phyloP scores from a whole-genome alignment of 768 basidiomycete species.

The Lentinus tigrinus region DNA sequence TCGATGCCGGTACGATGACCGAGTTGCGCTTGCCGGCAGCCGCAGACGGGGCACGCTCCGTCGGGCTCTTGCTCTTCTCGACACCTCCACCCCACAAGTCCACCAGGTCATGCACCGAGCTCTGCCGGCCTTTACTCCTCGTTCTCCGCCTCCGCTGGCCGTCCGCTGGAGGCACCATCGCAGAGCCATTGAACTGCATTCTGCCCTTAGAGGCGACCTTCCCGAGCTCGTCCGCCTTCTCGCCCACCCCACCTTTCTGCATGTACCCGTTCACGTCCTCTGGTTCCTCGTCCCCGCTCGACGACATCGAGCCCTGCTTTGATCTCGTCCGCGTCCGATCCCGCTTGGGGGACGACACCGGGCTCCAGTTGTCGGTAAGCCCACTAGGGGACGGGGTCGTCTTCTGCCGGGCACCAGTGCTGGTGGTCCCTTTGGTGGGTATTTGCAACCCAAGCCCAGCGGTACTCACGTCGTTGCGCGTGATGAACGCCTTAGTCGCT shows the following conservation, averaged over 20 bases:
- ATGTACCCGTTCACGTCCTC: constrained; percentile 41
- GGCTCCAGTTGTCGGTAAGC: constrained; percentile 50
- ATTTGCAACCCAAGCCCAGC: constrained; percentile 10
- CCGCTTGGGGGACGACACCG: constrained; percentile 26
- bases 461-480: constrained; percentile 13
- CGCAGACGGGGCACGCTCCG: not conserved
- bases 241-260: constrained; percentile 20
- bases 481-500: constrained; percentile 19
- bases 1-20: constrained; percentile 22
- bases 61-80: constrained; percentile 40
- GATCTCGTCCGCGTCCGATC: not conserved
- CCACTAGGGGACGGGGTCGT: constrained; percentile 23
- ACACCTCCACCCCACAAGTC: constrained; percentile 70
- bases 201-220: constrained; percentile 19
- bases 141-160: constrained; percentile 28
- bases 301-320: constrained; percentile 33
- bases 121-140: constrained; percentile 60
- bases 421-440: not conserved
- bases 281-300: constrained; percentile 57
- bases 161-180: not conserved
- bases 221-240: constrained; percentile 12
- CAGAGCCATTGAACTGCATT: not conserved
- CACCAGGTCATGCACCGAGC: constrained; percentile 81
- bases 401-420: not conserved
- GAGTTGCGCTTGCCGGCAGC: constrained; percentile 19